phyloP scores from a whole-genome alignment of 768 basidiomycete species.

The Ramaria sp. region DNA sequence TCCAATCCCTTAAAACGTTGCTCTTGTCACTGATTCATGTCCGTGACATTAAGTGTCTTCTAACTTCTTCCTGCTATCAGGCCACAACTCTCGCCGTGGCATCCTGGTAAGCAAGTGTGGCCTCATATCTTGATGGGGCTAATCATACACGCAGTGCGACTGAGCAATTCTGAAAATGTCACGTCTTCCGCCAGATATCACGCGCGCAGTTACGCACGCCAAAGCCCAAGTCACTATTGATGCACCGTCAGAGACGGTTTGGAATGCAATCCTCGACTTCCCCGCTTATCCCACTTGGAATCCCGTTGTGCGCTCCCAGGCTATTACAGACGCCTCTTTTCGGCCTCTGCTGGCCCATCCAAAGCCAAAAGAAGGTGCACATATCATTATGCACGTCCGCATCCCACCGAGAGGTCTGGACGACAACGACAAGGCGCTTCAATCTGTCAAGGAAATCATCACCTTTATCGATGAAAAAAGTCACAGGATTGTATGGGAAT shows the following conservation, averaged over 20 bases:
- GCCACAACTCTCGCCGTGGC: no score
- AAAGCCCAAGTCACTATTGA: constrained; percentile 34
- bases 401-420: constrained; percentile 47
- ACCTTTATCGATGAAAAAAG: constrained; percentile 41
- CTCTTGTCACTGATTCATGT: no score
- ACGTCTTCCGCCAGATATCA: not conserved
- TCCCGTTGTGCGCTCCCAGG: constrained; percentile 33
- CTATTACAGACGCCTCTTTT: constrained; percentile 30
- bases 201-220: not conserved
- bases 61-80: no score
- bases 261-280: constrained; percentile 53
- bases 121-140: no score
- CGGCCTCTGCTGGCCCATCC: constrained; percentile 35
- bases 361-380: constrained; percentile 36
- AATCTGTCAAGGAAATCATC: constrained; percentile 35
- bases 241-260: constrained; percentile 51
- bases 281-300: constrained; percentile 53
- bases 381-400: constrained; percentile 43
- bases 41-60: no score
- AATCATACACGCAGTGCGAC: no score
- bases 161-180: not conserved
- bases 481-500: constrained; percentile 48
- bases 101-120: no score
- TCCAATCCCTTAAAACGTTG: no score
- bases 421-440: constrained; percentile 26